Evolutionary conservation across 345 rosid species (phyloP).

Genomic region (Rhodamnia argentea): DNA sequence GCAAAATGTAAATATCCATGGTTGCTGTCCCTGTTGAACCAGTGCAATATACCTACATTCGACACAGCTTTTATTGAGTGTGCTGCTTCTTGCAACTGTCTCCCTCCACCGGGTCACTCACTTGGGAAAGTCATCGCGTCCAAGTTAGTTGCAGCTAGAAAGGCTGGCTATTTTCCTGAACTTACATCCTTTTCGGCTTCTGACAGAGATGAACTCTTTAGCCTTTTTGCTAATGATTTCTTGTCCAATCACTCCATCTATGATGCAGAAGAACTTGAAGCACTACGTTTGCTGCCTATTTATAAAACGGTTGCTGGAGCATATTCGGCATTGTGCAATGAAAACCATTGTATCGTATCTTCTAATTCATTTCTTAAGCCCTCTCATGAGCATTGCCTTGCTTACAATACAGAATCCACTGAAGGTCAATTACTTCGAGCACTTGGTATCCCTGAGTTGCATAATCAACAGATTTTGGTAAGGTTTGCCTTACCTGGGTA

Average conservation of each 20-base stretch:
- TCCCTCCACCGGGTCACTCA: conserved; percentile 58
- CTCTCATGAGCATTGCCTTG: conserved; percentile 56
- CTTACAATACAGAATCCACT: conserved; percentile 48
- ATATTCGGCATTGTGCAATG: conserved; percentile 39
- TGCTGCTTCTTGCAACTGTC: conserved; percentile 53
- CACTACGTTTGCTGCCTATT: conserved; percentile 67
- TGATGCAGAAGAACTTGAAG: conserved; percentile 61
- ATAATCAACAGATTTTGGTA: conserved; percentile 69
- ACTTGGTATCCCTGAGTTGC: conserved; percentile 74
- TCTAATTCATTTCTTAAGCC: conserved; percentile 82
- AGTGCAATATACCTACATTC: conserved; percentile 76
- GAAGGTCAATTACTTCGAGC: conserved; percentile 58
- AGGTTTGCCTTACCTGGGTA: conserved; percentile 81
- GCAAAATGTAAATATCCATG: conserved; percentile 54
- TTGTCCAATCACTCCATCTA: conserved; percentile 45
- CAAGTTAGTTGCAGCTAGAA: conserved; percentile 71
- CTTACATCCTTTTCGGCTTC: conserved; percentile 43
- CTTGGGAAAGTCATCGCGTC: conserved; percentile 80
- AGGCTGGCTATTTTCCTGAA: conserved; percentile 63
- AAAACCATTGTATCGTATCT: conserved; percentile 63
- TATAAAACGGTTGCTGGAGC: conserved; percentile 69
- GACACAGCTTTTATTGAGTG: conserved; percentile 65
- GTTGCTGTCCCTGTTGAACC: conserved; percentile 69
- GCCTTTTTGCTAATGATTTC: conserved; percentile 72
- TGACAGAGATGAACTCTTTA: conserved; percentile 61